These are phyloP conservation scores for Pseudogymnoascus sp. DNA, from an alignment of 2,329 filamentous ascomycete genomes.

Conservation along the genomic window DNA sequence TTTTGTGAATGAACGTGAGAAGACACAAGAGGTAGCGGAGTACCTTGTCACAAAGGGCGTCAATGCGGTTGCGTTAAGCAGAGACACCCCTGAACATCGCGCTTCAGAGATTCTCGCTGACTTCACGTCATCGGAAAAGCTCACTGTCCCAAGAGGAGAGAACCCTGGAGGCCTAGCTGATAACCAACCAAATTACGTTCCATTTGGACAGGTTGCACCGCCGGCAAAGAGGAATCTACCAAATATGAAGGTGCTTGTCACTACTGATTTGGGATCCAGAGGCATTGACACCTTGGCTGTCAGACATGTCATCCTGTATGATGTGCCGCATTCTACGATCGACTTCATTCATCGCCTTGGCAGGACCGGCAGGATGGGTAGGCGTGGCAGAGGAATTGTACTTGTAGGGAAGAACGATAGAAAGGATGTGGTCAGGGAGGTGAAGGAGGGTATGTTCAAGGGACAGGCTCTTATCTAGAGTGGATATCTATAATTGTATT, in stretches of 20 bases:
- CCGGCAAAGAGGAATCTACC: constrained; percentile 38
- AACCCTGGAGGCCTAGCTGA: constrained; percentile 34
- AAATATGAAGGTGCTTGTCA: constrained; percentile 86
- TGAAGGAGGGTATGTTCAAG: constrained; percentile 81
- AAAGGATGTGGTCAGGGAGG: constrained; percentile 83
- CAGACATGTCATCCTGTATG: constrained; percentile 84
- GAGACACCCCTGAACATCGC: constrained; percentile 73
- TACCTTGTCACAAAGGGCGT: constrained; percentile 82
- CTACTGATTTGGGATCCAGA: constrained; percentile 83
- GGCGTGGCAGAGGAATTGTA: constrained; percentile 81
- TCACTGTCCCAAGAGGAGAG: constrained; percentile 28
- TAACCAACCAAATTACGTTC: constrained; percentile 29
- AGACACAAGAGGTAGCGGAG: constrained; percentile 69
- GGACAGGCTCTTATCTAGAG: constrained; percentile 66
- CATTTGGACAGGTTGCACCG: constrained; percentile 22
- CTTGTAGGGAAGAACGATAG: constrained; percentile 84
- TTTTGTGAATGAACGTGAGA: constrained; percentile 94
- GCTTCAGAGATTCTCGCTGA: constrained; percentile 68
- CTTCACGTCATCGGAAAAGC: constrained; percentile 52
- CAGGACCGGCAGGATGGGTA: constrained; percentile 84
- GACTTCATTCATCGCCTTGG: constrained; percentile 97
- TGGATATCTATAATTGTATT: constrained; percentile 4
- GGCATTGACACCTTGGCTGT: constrained; percentile 93
- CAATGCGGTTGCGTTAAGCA: constrained; percentile 74
- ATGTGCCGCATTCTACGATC: constrained; percentile 95